Conservation (phyloP, 371 early-diverging fungal genomes). For the Apophysomyces variabilis region DNA sequence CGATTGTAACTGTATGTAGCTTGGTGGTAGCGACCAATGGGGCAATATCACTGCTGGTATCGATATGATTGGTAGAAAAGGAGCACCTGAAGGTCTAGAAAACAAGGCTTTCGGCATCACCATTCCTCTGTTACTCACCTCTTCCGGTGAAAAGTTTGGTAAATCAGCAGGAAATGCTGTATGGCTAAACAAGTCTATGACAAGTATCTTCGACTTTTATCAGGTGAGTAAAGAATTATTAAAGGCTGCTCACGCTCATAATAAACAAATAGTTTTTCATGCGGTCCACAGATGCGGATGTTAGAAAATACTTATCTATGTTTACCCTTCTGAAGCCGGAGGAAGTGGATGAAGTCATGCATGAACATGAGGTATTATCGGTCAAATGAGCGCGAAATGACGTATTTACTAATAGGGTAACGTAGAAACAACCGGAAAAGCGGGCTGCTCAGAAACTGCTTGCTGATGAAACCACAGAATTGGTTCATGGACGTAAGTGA, state of each 20-base stretch:
- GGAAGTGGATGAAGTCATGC: slow-evolving; percentile 64
- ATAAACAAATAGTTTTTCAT: slow-evolving; percentile 70
- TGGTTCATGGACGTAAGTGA: slow-evolving; percentile 83
- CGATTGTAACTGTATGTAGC: slow-evolving; percentile 40
- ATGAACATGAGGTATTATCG: slow-evolving; percentile 56
- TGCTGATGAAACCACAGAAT: slow-evolving; percentile 85
- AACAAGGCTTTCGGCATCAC: slow-evolving; percentile 80
- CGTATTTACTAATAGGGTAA: not conserved
- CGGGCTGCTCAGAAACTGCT: slow-evolving; percentile 77
- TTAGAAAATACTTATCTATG: slow-evolving; percentile 72
- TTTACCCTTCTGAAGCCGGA: slow-evolving; percentile 78
- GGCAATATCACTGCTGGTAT: slow-evolving; percentile 96
- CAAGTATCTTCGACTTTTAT: slow-evolving; percentile 89
- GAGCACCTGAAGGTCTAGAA: slow-evolving; percentile 20
- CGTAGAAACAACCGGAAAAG: slow-evolving; percentile 61
- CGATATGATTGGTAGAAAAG: slow-evolving; percentile 81
- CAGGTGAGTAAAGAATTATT: slow-evolving; percentile 59
- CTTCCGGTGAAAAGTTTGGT: slow-evolving; percentile 94
- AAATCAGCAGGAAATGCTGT: slow-evolving; percentile 96
- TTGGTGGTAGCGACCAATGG: slow-evolving; percentile 98
- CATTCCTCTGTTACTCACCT: slow-evolving; percentile 85
- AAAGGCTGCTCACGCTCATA: not conserved
- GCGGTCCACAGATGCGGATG: slow-evolving; percentile 81
- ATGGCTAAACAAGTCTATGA: slow-evolving; percentile 85
- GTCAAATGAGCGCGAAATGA: slow-evolving; percentile 8